Evolutionary conservation across 345 rosid species (phyloP).

Genomic region (Populus davidiana): DNA sequence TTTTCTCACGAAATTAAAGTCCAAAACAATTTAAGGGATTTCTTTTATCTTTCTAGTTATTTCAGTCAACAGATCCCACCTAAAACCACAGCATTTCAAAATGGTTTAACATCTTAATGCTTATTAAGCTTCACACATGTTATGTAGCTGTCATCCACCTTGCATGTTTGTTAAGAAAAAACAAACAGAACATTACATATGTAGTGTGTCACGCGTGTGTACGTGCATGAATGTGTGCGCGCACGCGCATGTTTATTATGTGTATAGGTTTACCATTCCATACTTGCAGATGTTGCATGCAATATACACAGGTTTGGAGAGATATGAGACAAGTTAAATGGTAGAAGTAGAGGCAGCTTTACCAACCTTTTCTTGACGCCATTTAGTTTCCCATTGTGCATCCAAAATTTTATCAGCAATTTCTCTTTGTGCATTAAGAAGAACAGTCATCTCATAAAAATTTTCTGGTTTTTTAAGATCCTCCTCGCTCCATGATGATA

Average conservation of each 20-base stretch:
- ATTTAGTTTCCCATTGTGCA: slow-evolving; percentile 82
- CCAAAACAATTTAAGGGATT: not conserved
- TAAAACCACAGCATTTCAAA: not conserved
- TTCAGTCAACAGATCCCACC: not conserved
- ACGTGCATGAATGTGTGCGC: accelerated
- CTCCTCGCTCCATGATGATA: slow-evolving; percentile 83
- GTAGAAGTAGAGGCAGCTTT: not conserved
- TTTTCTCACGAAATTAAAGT: not conserved
- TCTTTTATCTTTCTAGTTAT: not conserved
- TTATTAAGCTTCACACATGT: not conserved
- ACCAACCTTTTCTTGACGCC: slow-evolving; percentile 88
- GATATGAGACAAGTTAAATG: not conserved
- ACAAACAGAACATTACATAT: not conserved
- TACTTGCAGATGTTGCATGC: not conserved
- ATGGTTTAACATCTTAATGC: not conserved
- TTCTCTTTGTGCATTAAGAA: slow-evolving; percentile 91
- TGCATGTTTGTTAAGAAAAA: not conserved
- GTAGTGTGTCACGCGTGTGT: not conserved
- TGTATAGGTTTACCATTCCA: no score
- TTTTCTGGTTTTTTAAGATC: slow-evolving; percentile 77
- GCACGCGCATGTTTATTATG: no score
- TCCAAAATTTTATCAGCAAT: slow-evolving; percentile 78
- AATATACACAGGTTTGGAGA: not conserved
- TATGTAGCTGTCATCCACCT: not conserved
- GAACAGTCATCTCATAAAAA: slow-evolving; percentile 87